Evolutionary conservation across 768 basidiomycete species (phyloP), one percentile per base, ranked within the genome.

Genomic region (Panaeolus cyanescens): DNA sequence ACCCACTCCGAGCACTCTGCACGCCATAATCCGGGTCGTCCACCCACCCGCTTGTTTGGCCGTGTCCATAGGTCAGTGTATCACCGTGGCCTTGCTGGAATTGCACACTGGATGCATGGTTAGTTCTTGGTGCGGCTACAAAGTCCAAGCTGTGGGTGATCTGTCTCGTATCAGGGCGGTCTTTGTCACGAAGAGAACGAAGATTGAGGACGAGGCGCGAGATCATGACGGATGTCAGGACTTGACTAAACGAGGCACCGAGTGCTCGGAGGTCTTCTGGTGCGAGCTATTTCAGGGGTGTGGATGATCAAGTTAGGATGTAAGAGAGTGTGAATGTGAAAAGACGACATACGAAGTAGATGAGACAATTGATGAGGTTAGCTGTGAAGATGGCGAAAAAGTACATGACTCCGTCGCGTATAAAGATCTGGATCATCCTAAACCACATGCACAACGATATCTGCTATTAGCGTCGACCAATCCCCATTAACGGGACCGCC

Each of bases 181-280:
- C 1, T 9, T 50, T 8, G 7, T 50, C 45, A 15, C 45, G 45
- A n/a, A 50, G 45, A 12, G 69, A 66, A 5, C 72, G 72, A 20
- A 72, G 70, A 59, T 71, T 73, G 34, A 73, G 64, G n/a, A 73
- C 67, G 4, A 73, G 69, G 4, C 72, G 69, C 15, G 72, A 71
- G 12, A 73, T 61, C 67, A 73, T 69, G 1, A 62, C 61, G 6
- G 68, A 45, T 17, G 71, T 72, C 12, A 73, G 62, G 15, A 69
- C 62, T 55, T 72, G 72, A 28, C 68, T 70, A 59, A 73, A 72
- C 0, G 70, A 70, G 5, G 72, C 72, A 2, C 71, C 72, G 28
- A 73, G 63, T 9, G 70, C 70, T 58, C 71, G 70, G 10, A 73
- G 55, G 54, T 70, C 71, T 13, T 59, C 33, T 9, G 54, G 55